Evolutionary conservation across 2,329 filamentous ascomycete genomes (phyloP).

Genomic region (Neonectria hederae): DNA sequence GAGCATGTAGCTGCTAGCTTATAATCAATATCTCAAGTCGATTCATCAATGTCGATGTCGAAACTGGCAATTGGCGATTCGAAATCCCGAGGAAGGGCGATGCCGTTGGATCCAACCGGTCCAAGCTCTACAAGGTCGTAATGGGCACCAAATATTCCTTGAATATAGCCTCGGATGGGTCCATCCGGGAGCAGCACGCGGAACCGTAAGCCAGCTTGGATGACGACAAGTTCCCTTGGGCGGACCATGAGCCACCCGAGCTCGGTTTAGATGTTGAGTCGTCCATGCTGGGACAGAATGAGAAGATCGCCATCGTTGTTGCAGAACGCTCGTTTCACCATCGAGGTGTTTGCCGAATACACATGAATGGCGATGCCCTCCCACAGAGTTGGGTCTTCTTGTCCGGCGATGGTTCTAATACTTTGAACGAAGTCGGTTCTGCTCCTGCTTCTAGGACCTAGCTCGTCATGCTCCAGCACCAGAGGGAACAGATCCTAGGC

Average conservation of each 20-base stretch:
- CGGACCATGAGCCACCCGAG: conserved; percentile 75
- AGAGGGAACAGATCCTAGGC: conserved; percentile 58
- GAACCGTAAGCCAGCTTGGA: conserved; percentile 77
- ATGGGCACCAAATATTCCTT: conserved; percentile 76
- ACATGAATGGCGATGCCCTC: conserved; percentile 59
- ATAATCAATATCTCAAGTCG: conserved; percentile 62
- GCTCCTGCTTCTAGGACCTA: background rate
- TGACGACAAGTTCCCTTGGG: conserved; percentile 78
- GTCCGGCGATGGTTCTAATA: conserved; percentile 57
- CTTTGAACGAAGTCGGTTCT: conserved; percentile 56
- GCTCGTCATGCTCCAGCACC: conserved; percentile 9
- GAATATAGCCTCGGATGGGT: conserved; percentile 74
- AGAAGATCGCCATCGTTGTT: conserved; percentile 74
- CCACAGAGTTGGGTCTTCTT: conserved; percentile 56
- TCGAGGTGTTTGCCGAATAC: conserved; percentile 55
- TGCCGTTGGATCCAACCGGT: conserved; percentile 75
- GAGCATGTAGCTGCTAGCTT: conserved; percentile 58
- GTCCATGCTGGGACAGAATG: conserved; percentile 77
- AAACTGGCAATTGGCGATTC: conserved; percentile 74
- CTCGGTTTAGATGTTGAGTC: conserved; percentile 79
- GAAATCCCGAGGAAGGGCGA: conserved; percentile 78
- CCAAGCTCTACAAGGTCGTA: conserved; percentile 75
- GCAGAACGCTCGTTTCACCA: conserved; percentile 55
- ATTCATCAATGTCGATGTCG: conserved; percentile 45
- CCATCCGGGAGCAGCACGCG: conserved; percentile 71